Evolutionary conservation across 148 eudicot species (phyloP).

Genomic region (Polygonum maritimum): DNA sequence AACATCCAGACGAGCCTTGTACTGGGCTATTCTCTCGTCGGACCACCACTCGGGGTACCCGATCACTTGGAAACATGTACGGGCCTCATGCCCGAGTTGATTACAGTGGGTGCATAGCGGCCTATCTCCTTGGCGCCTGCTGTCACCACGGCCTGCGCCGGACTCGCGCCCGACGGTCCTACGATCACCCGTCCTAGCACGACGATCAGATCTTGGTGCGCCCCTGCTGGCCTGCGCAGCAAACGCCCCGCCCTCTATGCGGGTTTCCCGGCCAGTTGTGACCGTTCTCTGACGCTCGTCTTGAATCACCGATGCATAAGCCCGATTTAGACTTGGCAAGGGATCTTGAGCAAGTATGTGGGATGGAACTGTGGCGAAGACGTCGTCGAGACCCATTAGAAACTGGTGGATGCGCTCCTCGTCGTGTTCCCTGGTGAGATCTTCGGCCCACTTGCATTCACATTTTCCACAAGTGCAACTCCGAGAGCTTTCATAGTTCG

Average conservation of each 20-base stretch:
- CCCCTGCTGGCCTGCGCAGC: neutral
- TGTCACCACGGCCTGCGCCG: neutral
- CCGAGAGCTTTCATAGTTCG: neutral
- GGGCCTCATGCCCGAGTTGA: neutral
- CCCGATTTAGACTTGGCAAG: constrained; percentile 3
- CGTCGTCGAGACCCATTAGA: constrained; percentile 18
- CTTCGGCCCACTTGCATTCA: neutral
- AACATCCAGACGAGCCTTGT: neutral
- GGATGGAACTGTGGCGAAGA: neutral
- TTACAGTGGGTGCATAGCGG: neutral
- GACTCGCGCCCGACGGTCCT: neutral
- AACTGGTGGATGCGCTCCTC: constrained; percentile 8
- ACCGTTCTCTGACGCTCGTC: neutral
- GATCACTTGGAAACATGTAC: neutral
- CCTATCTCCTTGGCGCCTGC: neutral
- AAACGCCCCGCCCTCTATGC: neutral
- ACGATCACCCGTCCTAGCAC: neutral
- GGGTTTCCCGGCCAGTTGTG: neutral
- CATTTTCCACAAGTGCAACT: neutral
- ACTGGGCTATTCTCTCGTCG: neutral
- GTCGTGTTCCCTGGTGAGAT: neutral
- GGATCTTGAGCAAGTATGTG: constrained; percentile 9
- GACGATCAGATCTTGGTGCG: neutral
- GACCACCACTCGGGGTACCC: neutral
- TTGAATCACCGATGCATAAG: constrained; percentile 9